Conservation (phyloP, 2,329 filamentous ascomycete genomes). For the Trichoderma brevicompactum region DNA sequence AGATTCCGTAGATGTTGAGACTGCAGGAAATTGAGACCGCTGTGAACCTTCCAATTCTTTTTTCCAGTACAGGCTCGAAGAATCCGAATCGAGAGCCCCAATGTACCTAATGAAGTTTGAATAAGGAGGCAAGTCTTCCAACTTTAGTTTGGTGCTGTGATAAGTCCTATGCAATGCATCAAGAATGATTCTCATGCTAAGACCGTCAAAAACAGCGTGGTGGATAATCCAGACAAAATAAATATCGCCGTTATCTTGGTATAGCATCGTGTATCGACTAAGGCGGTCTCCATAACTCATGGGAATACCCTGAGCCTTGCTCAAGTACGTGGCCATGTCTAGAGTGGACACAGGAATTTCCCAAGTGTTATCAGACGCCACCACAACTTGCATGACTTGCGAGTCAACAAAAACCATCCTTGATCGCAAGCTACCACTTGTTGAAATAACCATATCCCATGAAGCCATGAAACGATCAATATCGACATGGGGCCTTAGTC, state of each 20-base stretch:
- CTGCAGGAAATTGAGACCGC: conserved; percentile 24
- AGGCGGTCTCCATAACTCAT: conserved; percentile 23
- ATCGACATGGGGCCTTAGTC: conserved; percentile 1
- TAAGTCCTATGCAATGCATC: conserved; percentile 10
- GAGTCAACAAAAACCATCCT: conserved; percentile 21
- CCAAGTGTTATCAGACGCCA: conserved; percentile 7
- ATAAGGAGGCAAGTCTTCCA: not conserved
- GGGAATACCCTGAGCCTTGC: not conserved
- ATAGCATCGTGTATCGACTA: conserved; percentile 1
- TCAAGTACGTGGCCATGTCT: conserved; percentile 15
- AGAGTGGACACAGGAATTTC: not conserved
- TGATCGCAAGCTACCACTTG: conserved; percentile 22
- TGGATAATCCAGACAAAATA: conserved; percentile 26
- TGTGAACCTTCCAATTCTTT: conserved; percentile 27
- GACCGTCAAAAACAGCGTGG: conserved; percentile 21
- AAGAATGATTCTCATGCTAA: conserved; percentile 20
- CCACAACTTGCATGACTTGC: not conserved
- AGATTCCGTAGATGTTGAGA: not conserved
- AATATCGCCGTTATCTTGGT: not conserved
- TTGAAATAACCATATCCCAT: conserved; percentile 34
- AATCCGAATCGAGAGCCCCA: not conserved
- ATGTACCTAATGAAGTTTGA: conserved; percentile 10
- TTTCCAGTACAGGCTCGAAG: conserved; percentile 29
- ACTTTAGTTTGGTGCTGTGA: not conserved
- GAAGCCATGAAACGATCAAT: conserved; percentile 30